Conservation (phyloP, 306 rosid genomes). For the Cucumis sativus region DNA sequence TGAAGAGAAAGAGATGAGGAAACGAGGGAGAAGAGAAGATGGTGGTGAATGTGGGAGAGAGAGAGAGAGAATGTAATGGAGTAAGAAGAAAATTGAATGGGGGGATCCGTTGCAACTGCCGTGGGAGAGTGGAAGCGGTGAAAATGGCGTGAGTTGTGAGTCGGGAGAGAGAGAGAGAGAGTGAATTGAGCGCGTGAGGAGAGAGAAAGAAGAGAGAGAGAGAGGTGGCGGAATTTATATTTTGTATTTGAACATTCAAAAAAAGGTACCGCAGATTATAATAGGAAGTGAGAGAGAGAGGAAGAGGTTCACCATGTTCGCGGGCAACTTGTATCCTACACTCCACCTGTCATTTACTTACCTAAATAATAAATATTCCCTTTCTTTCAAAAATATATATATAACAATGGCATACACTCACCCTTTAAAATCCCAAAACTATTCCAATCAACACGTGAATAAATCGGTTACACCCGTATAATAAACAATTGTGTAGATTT, state of each 20-base stretch:
- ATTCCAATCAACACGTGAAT: too few species aligned
- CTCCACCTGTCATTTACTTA: neutral
- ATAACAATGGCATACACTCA: too few species aligned
- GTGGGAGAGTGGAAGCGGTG: slow-evolving; percentile 6
- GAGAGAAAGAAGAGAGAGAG: slow-evolving; percentile 2
- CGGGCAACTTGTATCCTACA: neutral
- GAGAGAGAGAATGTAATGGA: neutral
- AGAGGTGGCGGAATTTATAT: neutral
- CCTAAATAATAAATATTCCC: too few species aligned
- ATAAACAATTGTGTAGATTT: too few species aligned
- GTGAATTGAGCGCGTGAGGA: neutral
- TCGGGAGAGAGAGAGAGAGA: neutral
- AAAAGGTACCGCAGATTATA: neutral
- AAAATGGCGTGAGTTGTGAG: neutral
- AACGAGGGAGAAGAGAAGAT: neutral
- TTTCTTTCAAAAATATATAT: too few species aligned
- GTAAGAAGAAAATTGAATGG: neutral
- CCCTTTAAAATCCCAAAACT: too few species aligned
- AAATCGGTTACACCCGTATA: too few species aligned
- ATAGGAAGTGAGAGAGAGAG: neutral
- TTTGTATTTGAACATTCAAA: slow-evolving; percentile 7
- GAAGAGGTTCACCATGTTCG: neutral
- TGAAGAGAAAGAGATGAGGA: neutral
- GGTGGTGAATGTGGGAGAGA: too few species aligned
- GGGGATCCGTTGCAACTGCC: slow-evolving; percentile 11